Evolutionary conservation across 306 rosid genomes (phyloP).

Genomic region (Ormosia semicastrata): DNA sequence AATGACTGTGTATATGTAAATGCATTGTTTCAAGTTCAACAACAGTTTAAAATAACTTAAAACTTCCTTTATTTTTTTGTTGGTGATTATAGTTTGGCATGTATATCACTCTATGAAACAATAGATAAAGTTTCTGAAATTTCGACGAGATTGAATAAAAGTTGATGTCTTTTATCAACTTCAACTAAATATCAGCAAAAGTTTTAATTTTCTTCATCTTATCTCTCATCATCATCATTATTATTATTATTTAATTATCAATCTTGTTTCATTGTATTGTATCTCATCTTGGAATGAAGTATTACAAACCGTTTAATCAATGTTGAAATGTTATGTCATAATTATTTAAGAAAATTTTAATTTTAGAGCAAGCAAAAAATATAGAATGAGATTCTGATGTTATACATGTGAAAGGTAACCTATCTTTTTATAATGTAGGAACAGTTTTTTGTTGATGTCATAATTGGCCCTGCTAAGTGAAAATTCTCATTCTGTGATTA

Average conservation of each 20-base stretch:
- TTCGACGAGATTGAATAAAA: background rate
- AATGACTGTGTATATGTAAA: background rate
- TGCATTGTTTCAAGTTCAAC: background rate
- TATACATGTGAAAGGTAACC: constrained; percentile 19
- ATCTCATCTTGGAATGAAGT: constrained; percentile 14
- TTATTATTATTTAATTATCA: background rate
- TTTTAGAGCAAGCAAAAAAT: background rate
- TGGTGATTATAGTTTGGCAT: background rate
- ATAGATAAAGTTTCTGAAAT: background rate
- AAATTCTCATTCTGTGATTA: background rate
- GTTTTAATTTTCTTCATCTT: background rate
- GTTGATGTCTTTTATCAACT: background rate
- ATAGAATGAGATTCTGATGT: constrained; percentile 6
- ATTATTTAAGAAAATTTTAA: background rate
- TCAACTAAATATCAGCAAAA: background rate
- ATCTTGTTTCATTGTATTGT: background rate
- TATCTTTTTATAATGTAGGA: background rate
- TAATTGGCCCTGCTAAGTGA: background rate
- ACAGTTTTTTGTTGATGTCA: background rate
- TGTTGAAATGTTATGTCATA: constrained; percentile 8
- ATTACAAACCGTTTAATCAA: background rate
- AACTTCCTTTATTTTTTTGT: background rate
- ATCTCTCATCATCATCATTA: background rate
- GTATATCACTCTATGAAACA: background rate
- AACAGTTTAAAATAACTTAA: background rate